Percentiles rank a stretch among this genome's conserved stretches.
These are phyloP conservation scores for Aspergillus haitiensis DNA, from an alignment of 495 filamentous ascomycete genomes.

Conservation along the genomic window DNA sequence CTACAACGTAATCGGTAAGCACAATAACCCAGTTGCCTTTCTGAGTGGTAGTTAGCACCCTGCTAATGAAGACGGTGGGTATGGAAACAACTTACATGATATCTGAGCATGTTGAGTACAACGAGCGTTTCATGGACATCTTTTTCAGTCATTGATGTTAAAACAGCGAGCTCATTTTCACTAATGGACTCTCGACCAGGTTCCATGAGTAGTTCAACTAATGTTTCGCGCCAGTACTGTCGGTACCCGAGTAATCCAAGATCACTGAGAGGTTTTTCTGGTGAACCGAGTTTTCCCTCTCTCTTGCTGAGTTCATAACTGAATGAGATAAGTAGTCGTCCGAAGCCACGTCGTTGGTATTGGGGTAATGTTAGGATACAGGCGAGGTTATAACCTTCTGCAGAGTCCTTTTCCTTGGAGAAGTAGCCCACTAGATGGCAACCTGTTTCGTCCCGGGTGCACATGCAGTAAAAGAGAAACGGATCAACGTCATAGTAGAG, in stretches of 20 bases:
- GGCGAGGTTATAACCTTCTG: constrained; percentile 94
- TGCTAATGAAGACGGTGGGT: background rate
- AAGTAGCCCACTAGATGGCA: constrained; percentile 96
- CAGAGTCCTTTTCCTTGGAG: constrained; percentile 95
- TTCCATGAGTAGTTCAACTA: constrained; percentile 78
- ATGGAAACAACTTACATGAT: constrained; percentile 56
- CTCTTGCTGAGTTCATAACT: constrained; percentile 96
- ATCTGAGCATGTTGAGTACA: constrained; percentile 89
- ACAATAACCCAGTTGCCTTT: constrained; percentile 93
- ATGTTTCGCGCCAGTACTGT: constrained; percentile 94
- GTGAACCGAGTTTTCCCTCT: constrained; percentile 89
- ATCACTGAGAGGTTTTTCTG: constrained; percentile 95
- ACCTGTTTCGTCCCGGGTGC: constrained; percentile 76
- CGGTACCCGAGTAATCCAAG: constrained; percentile 88
- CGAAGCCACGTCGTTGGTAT: constrained; percentile 92
- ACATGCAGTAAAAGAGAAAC: constrained; percentile 99
- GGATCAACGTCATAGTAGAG: constrained; percentile 99
- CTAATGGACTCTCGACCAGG: constrained; percentile 61
- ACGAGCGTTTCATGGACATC: constrained; percentile 93
- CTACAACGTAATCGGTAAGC: constrained; percentile 75
- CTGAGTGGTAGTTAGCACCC: constrained; percentile 37
- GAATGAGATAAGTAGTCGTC: constrained; percentile 91
- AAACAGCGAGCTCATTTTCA: constrained; percentile 73
- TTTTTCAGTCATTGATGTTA: constrained; percentile 90
- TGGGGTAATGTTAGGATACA: constrained; percentile 97